Evolutionary conservation across 2,329 filamentous ascomycete species (phyloP), one percentile per base, ranked within the genome.

Genomic region (Diaporthe citrichinensis): DNA sequence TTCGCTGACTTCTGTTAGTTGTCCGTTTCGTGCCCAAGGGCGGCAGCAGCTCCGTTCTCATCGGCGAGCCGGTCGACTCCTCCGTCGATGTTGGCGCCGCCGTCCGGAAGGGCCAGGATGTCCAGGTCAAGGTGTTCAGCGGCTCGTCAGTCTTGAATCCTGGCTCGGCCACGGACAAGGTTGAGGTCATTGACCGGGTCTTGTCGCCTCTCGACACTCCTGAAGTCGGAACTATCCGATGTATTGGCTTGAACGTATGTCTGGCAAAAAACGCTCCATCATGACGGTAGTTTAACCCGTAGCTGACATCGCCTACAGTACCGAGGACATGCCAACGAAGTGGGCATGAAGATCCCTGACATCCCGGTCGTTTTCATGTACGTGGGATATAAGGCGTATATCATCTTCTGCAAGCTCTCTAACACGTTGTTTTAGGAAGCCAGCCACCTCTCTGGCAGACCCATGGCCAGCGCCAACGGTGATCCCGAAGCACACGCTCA

Each of bases 41-140:
- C 75, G 58, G 53, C 68, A 71, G 69, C 55, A 58, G 41, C 31
- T 51, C 73, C 41, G 55, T 71, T 20, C 69, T 77, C 62, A 75
- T 77, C 57, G 75, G 75, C 46, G 53, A 77, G 73, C 75, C 75
- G 12, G 73, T 77, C 9, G 73, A 77, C 69, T n/a, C 75, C 31
- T 81, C 85, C 14, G 77, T 91, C 44, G 90, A 93, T 79, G 88
- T 93, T 59, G 91, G 91, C 59, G 81, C 87, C 36, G 90, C 90
- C 23, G 81, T 92, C 39, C 87, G 87, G 77, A 86, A 89, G 61
- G 89, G 89, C 49, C 84, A 90, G 76, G 88, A 92, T 55, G 90
- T 93, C 49, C 79, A 85, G 39, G 90, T 91, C 61, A 85, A 86
- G 55, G 85, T 91, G 9, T 92, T 90, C 83, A 90, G 88, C 34